A percentile compares a stretch with the other conserved stretches of the same genome.
These are phyloP conservation scores for Thraustotheca clavata DNA, from an alignment of 352 stramenopile species.

Conservation along the genomic window DNA sequence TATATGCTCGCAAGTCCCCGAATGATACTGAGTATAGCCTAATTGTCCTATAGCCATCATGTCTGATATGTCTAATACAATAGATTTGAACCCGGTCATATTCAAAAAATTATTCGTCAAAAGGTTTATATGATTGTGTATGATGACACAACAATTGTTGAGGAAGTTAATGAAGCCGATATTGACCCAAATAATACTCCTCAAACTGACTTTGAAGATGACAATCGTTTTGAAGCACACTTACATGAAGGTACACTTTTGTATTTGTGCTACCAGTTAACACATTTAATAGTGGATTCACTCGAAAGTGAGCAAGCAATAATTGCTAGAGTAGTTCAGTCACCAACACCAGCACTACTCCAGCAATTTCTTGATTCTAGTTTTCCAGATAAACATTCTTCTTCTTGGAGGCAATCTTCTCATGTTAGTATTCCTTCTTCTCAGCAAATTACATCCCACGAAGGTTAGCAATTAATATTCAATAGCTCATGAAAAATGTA, in stretches of 20 bases:
- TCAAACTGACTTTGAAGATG: not conserved
- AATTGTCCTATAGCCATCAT: not conserved
- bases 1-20: not conserved
- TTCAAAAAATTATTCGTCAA: not conserved
- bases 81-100: not conserved
- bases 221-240: not conserved
- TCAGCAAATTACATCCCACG: not conserved
- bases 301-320: no score
- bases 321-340: no score
- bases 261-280: no score
- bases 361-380: no score
- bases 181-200: not conserved
- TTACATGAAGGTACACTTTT: no score
- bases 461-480: not conserved
- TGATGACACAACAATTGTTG: not conserved
- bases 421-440: not conserved
- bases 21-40: not conserved
- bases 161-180: not conserved
- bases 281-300: no score
- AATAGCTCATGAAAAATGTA: not conserved
- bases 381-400: no score
- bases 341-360: no score
- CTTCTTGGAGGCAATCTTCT: no score
- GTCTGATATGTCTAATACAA: not conserved
- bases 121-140: not conserved